Evolutionary conservation across 192 early-diverging fungal genomes (phyloP), one percentile per base, ranked within the genome.

Genomic region (Entomortierella chlamydospora): DNA sequence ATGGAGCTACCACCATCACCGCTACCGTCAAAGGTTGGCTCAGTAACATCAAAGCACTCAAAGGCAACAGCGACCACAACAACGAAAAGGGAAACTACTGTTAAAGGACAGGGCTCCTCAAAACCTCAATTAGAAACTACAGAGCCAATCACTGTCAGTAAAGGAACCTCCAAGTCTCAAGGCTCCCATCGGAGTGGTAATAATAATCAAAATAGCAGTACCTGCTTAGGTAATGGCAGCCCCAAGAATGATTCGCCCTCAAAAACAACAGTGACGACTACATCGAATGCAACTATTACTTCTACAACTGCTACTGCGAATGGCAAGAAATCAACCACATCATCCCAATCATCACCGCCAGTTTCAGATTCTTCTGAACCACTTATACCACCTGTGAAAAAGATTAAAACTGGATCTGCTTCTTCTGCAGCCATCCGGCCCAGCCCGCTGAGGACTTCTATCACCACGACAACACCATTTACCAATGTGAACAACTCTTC

Each of bases 371-470:
- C 45, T 20, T 20, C 45, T 20, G 45, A 47, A 11, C 4, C 20
- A 17, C 45, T 15, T 3, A 31, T n/a, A 37, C 61, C 47, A 3
- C 47, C 61, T n/a, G 7, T 52, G 49, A 64, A 64, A 37, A 64
- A 64, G 30, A 64, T 49, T n/a, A 64, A 64, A 33, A 53, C 61
- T 18, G 49, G 49, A 64, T 10, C 28, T 31, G 10, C 61, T 13
- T 22, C 49, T 4, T 64, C 61, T 64, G 41, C 61, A 25, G 47
- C 61, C 3, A 51, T 64, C 3, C 20, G 33, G n/a, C 61, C 61
- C 2, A 64, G 61, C 29, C 61, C 61, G 2, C 23, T 64, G 29
- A 31, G 61, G 33, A 64, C 61, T 1, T 53, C 61, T 9, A 53
- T 64, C 7, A 64, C n/a, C n/a, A n/a, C 61, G 2, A 52, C 49